These are phyloP conservation scores for Apiotrichum porosum DNA, from an alignment of 1,284 basidiomycete species.

Conservation along the genomic window DNA sequence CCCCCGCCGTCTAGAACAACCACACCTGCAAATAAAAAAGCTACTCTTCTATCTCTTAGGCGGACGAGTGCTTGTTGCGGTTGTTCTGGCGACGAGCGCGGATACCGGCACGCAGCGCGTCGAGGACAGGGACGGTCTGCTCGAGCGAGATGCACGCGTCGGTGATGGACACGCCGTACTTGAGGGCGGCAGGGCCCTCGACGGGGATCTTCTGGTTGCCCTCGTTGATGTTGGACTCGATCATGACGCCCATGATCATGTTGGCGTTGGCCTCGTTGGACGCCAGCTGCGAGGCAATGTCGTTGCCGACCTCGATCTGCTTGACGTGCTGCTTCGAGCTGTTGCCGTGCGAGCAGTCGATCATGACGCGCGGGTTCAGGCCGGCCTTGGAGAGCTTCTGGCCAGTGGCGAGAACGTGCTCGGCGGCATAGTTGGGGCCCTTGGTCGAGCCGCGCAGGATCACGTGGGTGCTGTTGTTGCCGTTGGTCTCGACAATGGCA, in stretches of 20 bases:
- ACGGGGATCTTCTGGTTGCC: constrained; percentile 72
- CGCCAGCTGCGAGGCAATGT: constrained; percentile 62
- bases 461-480: constrained; percentile 55
- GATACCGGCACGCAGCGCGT: constrained; percentile 75
- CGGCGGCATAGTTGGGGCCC: constrained; percentile 78
- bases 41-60: neutral
- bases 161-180: constrained; percentile 65
- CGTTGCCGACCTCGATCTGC: constrained; percentile 54
- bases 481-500: constrained; percentile 81
- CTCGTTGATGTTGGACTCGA: constrained; percentile 89
- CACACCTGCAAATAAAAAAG: no score
- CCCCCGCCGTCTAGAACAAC: neutral
- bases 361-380: constrained; percentile 77
- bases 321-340: constrained; percentile 58
- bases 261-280: constrained; percentile 61
- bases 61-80: constrained; percentile 29
- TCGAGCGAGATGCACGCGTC: constrained; percentile 84
- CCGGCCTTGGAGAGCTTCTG: constrained; percentile 74
- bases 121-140: constrained; percentile 70
- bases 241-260: constrained; percentile 93
- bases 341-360: constrained; percentile 84
- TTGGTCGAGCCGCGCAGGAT: constrained; percentile 81
- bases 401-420: constrained; percentile 71
- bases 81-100: constrained; percentile 59
- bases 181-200: constrained; percentile 68